Evolutionary conservation across 2,329 filamentous ascomycete genomes (phyloP).

Genomic region (Fusarium sp.): DNA sequence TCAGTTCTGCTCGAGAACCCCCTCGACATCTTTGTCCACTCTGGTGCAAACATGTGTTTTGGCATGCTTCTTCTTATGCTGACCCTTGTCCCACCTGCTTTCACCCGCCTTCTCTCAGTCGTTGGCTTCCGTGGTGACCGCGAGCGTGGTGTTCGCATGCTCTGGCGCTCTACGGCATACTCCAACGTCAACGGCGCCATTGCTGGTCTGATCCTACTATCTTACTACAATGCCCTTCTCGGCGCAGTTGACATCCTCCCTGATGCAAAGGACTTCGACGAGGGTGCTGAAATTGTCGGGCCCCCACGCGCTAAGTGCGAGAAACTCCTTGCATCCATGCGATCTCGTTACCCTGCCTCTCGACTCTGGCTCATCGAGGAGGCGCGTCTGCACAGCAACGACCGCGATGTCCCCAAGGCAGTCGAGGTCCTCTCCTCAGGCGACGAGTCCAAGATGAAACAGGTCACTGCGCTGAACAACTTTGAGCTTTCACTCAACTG

Average conservation of each 20-base stretch:
- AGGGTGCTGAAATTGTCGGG: constrained; percentile 71
- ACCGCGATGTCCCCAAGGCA: constrained; percentile 75
- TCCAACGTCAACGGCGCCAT: constrained; percentile 94
- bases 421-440: constrained; percentile 73
- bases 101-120: constrained; percentile 86
- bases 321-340: constrained; percentile 79
- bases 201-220: constrained; percentile 82
- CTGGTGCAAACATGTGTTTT: constrained; percentile 89
- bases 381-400: constrained; percentile 78
- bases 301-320: constrained; percentile 79
- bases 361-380: constrained; percentile 91
- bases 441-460: constrained; percentile 80
- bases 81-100: constrained; percentile 93
- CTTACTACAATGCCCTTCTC: constrained; percentile 89
- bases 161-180: constrained; percentile 91
- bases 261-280: constrained; percentile 64
- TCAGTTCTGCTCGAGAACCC: constrained; percentile 77
- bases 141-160: constrained; percentile 82
- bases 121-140: constrained; percentile 94
- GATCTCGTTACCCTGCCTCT: constrained; percentile 81
- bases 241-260: constrained; percentile 91
- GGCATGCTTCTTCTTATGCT: constrained; percentile 87
- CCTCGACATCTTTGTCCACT: constrained; percentile 89
- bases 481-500: constrained; percentile 86
- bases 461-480: constrained; percentile 85